Percentiles rank a stretch among this genome's conserved stretches.
phyloP scores from a whole-genome alignment of 805 yeast genomes.

The Pichia phayaonensis region DNA sequence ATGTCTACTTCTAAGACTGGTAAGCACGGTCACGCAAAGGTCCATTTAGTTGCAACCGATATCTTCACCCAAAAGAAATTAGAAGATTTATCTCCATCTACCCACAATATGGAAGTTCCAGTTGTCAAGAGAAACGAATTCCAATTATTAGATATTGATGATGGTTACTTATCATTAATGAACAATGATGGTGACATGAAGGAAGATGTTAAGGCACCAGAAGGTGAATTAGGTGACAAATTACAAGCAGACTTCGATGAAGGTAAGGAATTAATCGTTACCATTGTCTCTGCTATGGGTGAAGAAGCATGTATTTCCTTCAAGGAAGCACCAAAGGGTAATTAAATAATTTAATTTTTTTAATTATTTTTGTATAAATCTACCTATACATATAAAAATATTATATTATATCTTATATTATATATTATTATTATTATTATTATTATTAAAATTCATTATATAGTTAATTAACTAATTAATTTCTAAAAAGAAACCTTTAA shows the following conservation, averaged over 20 bases:
- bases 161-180: constrained; percentile 96
- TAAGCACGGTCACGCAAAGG: constrained; percentile 99
- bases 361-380: background rate
- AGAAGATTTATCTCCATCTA: constrained; percentile 99
- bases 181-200: constrained; percentile 96
- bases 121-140: constrained; percentile 91
- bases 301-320: constrained; percentile 98
- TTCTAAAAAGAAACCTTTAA: background rate
- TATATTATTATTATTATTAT: background rate
- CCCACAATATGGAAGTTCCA: constrained; percentile 99
- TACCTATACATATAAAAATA: background rate
- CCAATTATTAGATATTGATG: constrained; percentile 97
- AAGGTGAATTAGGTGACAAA: constrained; percentile 93
- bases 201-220: constrained; percentile 98
- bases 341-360: constrained; percentile 17
- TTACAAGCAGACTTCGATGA: constrained; percentile 91
- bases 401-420: background rate
- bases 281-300: constrained; percentile 97
- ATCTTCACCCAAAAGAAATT: constrained; percentile 98
- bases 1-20: constrained; percentile 99
- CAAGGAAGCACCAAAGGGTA: constrained; percentile 92
- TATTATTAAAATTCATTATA: background rate
- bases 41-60: constrained; percentile 97
- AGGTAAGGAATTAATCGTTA: constrained; percentile 95
- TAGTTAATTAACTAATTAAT: background rate